phyloP scores from a whole-genome alignment of 495 filamentous ascomycete genomes.

The Penicillium turbatum region DNA sequence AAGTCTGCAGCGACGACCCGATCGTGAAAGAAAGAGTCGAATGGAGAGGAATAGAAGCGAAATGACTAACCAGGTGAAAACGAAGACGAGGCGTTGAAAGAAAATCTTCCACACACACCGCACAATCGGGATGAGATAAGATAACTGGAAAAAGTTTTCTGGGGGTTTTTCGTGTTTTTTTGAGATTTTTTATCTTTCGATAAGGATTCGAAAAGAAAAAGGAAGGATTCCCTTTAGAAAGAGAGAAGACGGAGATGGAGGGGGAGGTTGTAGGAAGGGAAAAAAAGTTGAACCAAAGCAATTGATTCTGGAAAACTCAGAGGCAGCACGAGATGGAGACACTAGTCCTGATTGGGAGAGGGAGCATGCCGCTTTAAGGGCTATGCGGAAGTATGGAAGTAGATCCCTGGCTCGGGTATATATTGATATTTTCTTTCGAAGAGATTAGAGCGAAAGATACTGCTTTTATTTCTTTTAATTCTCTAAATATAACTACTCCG shows the following conservation, averaged over 20 bases:
- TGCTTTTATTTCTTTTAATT: not conserved
- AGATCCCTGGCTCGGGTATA: not conserved
- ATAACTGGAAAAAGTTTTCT: slow-evolving; percentile 25
- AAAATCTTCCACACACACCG: slow-evolving; percentile 40
- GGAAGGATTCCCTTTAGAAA: slow-evolving; percentile 23
- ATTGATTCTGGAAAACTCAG: slow-evolving; percentile 37
- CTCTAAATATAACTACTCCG: not conserved
- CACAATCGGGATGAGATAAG: slow-evolving; percentile 38
- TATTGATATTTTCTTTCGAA: not conserved
- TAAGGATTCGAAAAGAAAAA: slow-evolving; percentile 37
- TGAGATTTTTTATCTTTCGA: slow-evolving; percentile 46
- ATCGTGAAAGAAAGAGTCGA: not conserved
- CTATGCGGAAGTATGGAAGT: slow-evolving; percentile 6
- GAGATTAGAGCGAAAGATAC: too few relatives aligned
- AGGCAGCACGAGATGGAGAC: slow-evolving; percentile 21
- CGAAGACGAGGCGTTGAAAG: slow-evolving; percentile 26
- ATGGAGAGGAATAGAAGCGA: not conserved
- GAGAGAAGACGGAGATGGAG: slow-evolving; percentile 35
- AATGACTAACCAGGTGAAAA: slow-evolving; percentile 23
- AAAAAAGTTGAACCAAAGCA: slow-evolving; percentile 42
- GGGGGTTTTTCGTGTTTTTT: slow-evolving; percentile 41
- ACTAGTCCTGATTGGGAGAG: slow-evolving; percentile 22
- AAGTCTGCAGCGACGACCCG: not conserved
- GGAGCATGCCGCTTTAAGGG: slow-evolving; percentile 23
- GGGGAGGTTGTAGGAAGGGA: slow-evolving; percentile 32